These are phyloP conservation scores for Candida morakotiae DNA, from an alignment of 805 yeast species.

Conservation along the genomic window DNA sequence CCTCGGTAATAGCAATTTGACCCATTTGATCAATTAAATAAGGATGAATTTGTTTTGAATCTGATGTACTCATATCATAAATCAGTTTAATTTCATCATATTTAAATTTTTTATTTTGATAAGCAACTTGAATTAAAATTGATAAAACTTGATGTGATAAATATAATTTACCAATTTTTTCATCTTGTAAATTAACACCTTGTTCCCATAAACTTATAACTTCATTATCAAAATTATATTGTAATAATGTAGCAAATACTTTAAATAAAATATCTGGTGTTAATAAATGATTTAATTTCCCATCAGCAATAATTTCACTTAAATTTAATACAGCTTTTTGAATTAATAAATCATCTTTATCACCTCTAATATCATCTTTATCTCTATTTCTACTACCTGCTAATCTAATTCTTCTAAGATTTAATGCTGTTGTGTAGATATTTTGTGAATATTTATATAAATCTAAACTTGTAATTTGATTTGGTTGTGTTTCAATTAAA, in stretches of 20 bases:
- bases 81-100: constrained; percentile 59
- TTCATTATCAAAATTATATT: constrained; percentile 56
- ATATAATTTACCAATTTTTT: constrained; percentile 36
- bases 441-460: constrained; percentile 18
- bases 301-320: constrained; percentile 23
- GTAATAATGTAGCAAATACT: constrained; percentile 37
- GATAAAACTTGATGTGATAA: constrained; percentile 66
- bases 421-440: constrained; percentile 22
- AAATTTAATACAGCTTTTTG: constrained; percentile 30
- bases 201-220: constrained; percentile 69
- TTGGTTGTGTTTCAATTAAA: constrained; percentile 18
- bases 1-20: constrained; percentile 62
- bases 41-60: constrained; percentile 27
- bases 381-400: constrained; percentile 33
- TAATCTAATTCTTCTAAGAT: constrained; percentile 29
- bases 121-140: constrained; percentile 62
- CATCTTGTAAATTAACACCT: constrained; percentile 43
- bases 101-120: constrained; percentile 52
- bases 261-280: constrained; percentile 19
- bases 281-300: constrained; percentile 25
- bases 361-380: constrained; percentile 28
- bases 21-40: constrained; percentile 69
- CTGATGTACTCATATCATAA: constrained; percentile 42
- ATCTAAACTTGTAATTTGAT: constrained; percentile 19
- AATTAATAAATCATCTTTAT: constrained; percentile 25